These are phyloP conservation scores for Mediolabrus comicus DNA, from an alignment of 108 stramenopile genomes.

Conservation along the genomic window DNA sequence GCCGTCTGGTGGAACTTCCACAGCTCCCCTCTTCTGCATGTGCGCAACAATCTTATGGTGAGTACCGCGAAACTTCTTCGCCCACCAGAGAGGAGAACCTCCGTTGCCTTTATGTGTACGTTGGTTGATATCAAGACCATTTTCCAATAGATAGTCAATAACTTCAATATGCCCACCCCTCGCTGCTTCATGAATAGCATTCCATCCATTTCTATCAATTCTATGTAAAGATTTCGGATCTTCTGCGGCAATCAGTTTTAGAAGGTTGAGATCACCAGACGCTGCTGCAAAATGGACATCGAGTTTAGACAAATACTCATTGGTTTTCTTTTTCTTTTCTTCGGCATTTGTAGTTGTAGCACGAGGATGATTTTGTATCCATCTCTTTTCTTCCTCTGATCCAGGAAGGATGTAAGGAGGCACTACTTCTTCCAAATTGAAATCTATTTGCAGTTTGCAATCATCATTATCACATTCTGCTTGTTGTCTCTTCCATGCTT, in stretches of 20 bases:
- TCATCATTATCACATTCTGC: slow-evolving; percentile 12
- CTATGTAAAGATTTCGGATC: slow-evolving; percentile 51
- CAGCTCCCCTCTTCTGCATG: slow-evolving; percentile 41
- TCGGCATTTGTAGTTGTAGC: slow-evolving; percentile 15
- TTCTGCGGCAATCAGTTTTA: slow-evolving; percentile 44
- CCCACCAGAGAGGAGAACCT: slow-evolving; percentile 70
- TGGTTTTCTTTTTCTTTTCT: neutral
- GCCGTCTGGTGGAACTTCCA: slow-evolving; percentile 31
- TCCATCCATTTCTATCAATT: slow-evolving; percentile 79
- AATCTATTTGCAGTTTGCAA: slow-evolving; percentile 17
- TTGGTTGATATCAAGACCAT: slow-evolving; percentile 56
- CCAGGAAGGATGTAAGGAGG: slow-evolving; percentile 35
- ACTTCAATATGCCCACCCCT: slow-evolving; percentile 67
- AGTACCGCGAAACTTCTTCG: slow-evolving; percentile 36
- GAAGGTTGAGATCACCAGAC: slow-evolving; percentile 44
- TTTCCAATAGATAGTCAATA: slow-evolving; percentile 47
- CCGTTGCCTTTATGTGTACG: slow-evolving; percentile 64
- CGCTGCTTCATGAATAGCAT: slow-evolving; percentile 81
- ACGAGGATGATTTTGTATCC: slow-evolving; percentile 27
- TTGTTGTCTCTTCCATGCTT: slow-evolving; percentile 32
- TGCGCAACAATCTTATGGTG: slow-evolving; percentile 39
- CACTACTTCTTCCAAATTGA: slow-evolving; percentile 16
- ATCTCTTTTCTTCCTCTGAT: slow-evolving; percentile 25
- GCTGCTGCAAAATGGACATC: slow-evolving; percentile 60
- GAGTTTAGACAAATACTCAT: slow-evolving; percentile 19